These are phyloP conservation scores for Sclerotinia trifoliorum DNA, from an alignment of 2,329 filamentous ascomycete genomes.

Conservation along the genomic window DNA sequence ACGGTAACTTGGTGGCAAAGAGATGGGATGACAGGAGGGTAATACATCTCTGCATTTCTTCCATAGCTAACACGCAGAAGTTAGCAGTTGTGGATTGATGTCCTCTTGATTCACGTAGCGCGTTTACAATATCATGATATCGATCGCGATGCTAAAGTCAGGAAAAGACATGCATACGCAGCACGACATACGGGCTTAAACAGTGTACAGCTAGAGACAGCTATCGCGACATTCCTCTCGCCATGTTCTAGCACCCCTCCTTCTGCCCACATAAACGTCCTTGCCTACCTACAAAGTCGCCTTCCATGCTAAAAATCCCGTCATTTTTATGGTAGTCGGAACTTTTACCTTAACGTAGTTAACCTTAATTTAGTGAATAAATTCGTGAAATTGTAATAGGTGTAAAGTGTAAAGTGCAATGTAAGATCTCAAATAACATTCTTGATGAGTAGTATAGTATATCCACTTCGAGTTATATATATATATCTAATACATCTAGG, in stretches of 20 bases:
- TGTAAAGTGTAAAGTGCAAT: neutral
- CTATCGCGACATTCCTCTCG: neutral
- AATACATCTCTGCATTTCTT: neutral
- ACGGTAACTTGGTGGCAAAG: neutral
- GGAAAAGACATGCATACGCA: neutral
- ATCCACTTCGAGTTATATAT: too few relatives aligned
- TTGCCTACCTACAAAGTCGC: neutral
- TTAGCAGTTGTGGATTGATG: neutral
- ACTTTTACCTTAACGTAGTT: neutral
- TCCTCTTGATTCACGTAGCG: neutral
- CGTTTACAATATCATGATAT: neutral
- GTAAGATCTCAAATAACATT: too few relatives aligned
- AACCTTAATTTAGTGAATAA: neutral
- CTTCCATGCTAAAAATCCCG: neutral
- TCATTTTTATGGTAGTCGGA: neutral
- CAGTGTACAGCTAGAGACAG: neutral
- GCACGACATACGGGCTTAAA: neutral
- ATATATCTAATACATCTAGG: too few relatives aligned
- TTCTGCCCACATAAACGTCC: too few relatives aligned
- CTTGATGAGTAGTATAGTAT: too few relatives aligned
- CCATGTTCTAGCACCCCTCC: neutral
- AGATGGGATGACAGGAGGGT: neutral
- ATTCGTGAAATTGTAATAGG: too few relatives aligned
- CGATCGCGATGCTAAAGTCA: neutral
- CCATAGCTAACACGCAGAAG: neutral